phyloP scores from a whole-genome alignment of 768 basidiomycete genomes.

The Hygrophorus russula region DNA sequence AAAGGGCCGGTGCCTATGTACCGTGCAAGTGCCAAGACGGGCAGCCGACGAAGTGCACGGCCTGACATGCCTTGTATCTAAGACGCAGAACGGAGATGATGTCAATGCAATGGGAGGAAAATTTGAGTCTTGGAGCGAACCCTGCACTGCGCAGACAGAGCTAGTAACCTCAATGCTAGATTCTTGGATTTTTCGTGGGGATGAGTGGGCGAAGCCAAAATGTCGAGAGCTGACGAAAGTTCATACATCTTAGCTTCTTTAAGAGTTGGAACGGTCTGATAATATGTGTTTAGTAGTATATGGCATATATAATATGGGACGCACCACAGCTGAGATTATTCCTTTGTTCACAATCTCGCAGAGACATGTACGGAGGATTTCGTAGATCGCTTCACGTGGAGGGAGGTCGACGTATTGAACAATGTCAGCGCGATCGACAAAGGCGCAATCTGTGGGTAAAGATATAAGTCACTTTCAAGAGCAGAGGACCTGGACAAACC shows the following conservation, averaged over 20 bases:
- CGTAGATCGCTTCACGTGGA: slow-evolving; percentile 84
- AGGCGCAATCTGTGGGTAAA: slow-evolving; percentile 64
- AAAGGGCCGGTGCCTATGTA: slow-evolving; percentile 44
- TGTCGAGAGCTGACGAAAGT: slow-evolving; percentile 21
- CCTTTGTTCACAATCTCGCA: slow-evolving; percentile 67
- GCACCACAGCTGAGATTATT: slow-evolving; percentile 53
- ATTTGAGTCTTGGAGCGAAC: slow-evolving; percentile 24
- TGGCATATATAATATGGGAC: slow-evolving; percentile 15
- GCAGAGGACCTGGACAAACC: slow-evolving; percentile 35
- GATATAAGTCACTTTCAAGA: not conserved
- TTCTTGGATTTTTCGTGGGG: slow-evolving; percentile 38
- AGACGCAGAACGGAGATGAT: not conserved
- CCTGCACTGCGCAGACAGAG: slow-evolving; percentile 67
- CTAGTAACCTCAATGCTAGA: slow-evolving; percentile 46
- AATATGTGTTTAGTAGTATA: not conserved
- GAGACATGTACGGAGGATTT: slow-evolving; percentile 78
- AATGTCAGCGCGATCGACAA: slow-evolving; percentile 94
- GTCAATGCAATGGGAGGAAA: slow-evolving; percentile 2
- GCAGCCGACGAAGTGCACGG: slow-evolving; percentile 83
- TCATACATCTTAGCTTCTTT: slow-evolving; percentile 52
- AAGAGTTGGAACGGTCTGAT: slow-evolving; percentile 50
- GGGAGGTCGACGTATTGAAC: slow-evolving; percentile 92
- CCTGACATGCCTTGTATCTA: slow-evolving; percentile 83
- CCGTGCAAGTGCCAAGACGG: slow-evolving; percentile 83
- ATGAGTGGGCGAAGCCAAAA: slow-evolving; percentile 14